Percentiles rank a stretch among this genome's conserved stretches.
Evolutionary conservation across 306 rosid genomes (phyloP).

Genomic region (Vigna hirtella): DNA sequence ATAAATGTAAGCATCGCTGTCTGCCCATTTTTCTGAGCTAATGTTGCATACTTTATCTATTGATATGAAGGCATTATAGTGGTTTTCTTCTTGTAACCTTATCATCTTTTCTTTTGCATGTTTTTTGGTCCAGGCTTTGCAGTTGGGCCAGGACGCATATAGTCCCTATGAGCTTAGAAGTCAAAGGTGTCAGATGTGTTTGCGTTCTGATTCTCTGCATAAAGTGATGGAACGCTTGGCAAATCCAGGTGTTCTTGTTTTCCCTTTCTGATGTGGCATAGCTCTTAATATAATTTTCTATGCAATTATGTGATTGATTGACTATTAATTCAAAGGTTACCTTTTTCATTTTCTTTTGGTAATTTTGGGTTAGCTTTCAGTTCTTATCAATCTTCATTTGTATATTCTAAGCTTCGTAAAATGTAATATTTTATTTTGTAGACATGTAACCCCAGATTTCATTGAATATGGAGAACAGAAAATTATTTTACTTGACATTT

Average conservation of each 20-base stretch:
- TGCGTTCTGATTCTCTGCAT: slow-evolving; percentile 84
- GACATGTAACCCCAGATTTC: not conserved
- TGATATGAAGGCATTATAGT: not conserved
- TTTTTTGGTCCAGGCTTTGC: slow-evolving; percentile 72
- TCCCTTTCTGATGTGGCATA: slow-evolving; percentile 18
- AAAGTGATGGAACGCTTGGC: slow-evolving; percentile 95
- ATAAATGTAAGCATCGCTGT: not conserved
- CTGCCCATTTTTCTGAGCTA: slow-evolving; percentile 11
- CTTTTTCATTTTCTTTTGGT: not conserved
- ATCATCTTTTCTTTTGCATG: slow-evolving; percentile 24
- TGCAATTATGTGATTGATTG: not conserved
- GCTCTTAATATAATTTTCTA: not conserved
- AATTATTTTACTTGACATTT: not conserved
- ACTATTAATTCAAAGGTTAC: slow-evolving; percentile 24
- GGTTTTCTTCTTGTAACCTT: slow-evolving; percentile 7
- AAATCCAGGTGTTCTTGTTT: slow-evolving; percentile 67
- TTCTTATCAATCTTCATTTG: not conserved
- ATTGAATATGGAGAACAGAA: not conserved
- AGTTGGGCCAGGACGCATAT: slow-evolving; percentile 79
- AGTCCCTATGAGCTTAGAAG: slow-evolving; percentile 75
- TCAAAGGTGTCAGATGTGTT: slow-evolving; percentile 97
- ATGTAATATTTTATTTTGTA: not conserved
- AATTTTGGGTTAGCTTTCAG: not conserved
- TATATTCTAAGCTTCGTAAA: slow-evolving; percentile 7
- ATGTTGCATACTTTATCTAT: not conserved